Conservation (phyloP, 2,329 filamentous ascomycete species). For the Arthrocladium fulminans region DNA sequence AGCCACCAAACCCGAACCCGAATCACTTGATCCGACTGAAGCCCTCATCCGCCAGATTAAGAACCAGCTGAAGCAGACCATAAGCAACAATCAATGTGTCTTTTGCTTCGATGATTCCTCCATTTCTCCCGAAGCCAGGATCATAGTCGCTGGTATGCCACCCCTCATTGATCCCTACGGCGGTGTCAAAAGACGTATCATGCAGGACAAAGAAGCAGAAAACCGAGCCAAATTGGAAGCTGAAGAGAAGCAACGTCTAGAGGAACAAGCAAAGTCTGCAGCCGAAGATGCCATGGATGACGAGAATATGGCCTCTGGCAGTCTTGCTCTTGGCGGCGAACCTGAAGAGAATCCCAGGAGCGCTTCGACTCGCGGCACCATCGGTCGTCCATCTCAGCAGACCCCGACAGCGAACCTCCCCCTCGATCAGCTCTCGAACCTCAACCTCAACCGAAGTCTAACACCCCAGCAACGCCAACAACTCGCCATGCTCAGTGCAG, state of each 20-base stretch:
- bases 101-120: conserved; percentile 45
- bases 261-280: conserved; percentile 31
- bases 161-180: conserved; percentile 76
- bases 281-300: conserved; percentile 46
- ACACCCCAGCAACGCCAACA: conserved; percentile 73
- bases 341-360: conserved; percentile 61
- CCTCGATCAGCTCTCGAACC: conserved; percentile 41
- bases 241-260: conserved; percentile 45
- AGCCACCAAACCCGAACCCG: conserved; percentile 23
- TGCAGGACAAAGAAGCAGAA: conserved; percentile 63
- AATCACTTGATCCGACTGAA: conserved; percentile 13
- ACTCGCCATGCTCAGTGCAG: conserved; percentile 58
- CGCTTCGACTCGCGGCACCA: conserved; percentile 43
- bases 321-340: conserved; percentile 82
- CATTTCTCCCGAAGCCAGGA: conserved; percentile 40
- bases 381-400: conserved; percentile 71
- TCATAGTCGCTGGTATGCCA: conserved; percentile 52
- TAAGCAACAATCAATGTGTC: conserved; percentile 43
- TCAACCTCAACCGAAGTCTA: conserved; percentile 62
- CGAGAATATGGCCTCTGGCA: conserved; percentile 72
- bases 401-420: conserved; percentile 37
- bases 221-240: conserved; percentile 46
- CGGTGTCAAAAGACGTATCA: conserved; percentile 68
- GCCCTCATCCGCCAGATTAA: neutral
- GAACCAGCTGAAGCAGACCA: conserved; percentile 15